Evolutionary conservation across 2,329 filamentous ascomycete species (phyloP).

Genomic region (Phialophora verrucosa): DNA sequence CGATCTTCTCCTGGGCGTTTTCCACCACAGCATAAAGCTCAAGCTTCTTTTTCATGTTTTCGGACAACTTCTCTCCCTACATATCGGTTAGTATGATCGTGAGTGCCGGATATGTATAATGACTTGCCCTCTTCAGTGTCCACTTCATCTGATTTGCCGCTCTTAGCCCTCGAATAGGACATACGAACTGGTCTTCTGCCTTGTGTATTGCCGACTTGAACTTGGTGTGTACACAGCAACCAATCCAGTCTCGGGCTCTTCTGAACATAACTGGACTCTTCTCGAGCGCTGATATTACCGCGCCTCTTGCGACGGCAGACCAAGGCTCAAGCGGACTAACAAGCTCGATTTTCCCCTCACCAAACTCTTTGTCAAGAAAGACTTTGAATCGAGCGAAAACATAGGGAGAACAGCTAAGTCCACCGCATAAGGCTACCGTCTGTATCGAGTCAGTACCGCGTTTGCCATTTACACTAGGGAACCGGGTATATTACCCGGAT

Average conservation of each 20-base stretch:
- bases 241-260: constrained; percentile 32
- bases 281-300: constrained; percentile 24
- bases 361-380: constrained; percentile 23
- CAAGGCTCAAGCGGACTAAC: constrained; percentile 29
- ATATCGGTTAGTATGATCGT: constrained; percentile 2
- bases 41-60: constrained; percentile 8
- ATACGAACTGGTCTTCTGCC: constrained; percentile 23
- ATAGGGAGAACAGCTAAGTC: constrained; percentile 28
- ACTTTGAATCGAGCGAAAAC: constrained; percentile 27
- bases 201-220: constrained; percentile 27
- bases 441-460: constrained; percentile 11
- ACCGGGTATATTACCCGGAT: neutral
- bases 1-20: neutral
- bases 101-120: neutral
- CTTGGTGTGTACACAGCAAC: constrained; percentile 24
- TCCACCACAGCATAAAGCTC: constrained; percentile 9
- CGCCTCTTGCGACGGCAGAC: constrained; percentile 35
- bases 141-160: constrained; percentile 27
- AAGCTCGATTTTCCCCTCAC: constrained; percentile 12
- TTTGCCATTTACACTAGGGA: neutral
- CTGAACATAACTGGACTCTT: constrained; percentile 18
- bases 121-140: constrained; percentile 17
- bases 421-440: constrained; percentile 29
- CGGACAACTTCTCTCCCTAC: constrained; percentile 6
- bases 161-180: constrained; percentile 13